Evolutionary conservation across 257 asterid species (phyloP).

Genomic region (Solanum arcanum): DNA sequence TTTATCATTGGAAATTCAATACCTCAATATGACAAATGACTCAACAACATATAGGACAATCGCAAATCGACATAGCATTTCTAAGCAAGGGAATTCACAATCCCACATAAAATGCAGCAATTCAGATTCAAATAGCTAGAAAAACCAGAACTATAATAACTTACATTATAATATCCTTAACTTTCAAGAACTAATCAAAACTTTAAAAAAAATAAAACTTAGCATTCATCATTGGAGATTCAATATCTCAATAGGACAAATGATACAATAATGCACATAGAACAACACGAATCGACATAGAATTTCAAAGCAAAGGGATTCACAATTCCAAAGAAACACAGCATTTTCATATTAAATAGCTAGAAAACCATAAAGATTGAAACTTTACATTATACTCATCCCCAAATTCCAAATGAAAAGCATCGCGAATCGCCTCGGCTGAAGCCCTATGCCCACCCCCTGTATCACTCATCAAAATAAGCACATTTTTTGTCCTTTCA

Average conservation of each 20-base stretch:
- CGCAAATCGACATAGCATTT: not conserved
- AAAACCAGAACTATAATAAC: not conserved
- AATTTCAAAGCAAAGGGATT: not conserved
- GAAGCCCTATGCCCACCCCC: conserved; percentile 79
- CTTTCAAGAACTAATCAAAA: not conserved
- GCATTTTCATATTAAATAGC: not conserved
- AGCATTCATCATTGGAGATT: not conserved
- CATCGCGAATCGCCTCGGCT: conserved; percentile 44
- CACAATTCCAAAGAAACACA: not conserved
- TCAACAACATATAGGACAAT: not conserved
- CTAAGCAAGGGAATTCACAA: not conserved
- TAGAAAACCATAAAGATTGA: not conserved
- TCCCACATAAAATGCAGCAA: not conserved
- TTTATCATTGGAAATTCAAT: not conserved
- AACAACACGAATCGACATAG: not conserved
- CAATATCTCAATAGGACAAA: not conserved
- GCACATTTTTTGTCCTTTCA: conserved; percentile 81
- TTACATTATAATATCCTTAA: not conserved
- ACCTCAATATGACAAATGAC: not conserved
- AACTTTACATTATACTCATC: conserved; percentile 30
- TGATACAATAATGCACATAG: not conserved
- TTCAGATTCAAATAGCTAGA: not conserved
- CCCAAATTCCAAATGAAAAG: conserved; percentile 35
- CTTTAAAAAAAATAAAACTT: not conserved
- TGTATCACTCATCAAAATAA: conserved; percentile 92